These are phyloP conservation scores for Chloranthus sessilifolius DNA, from an alignment of 164 flowering plant species.

Conservation along the genomic window DNA sequence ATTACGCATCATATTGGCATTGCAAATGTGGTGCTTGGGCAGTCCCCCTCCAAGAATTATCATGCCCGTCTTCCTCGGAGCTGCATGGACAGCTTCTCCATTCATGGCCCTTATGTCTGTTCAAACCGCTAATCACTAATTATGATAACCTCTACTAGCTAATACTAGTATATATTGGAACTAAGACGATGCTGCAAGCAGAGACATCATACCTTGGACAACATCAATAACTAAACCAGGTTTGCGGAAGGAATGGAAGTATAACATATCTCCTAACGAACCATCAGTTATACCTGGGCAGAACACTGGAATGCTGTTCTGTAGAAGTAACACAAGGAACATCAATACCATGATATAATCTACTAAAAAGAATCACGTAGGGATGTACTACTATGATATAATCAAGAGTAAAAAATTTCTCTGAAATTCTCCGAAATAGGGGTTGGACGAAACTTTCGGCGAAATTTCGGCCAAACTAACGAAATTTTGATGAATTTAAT, in stretches of 20 bases:
- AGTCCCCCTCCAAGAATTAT: constrained; percentile 90
- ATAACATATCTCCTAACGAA: constrained; percentile 92
- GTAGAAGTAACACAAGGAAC: constrained; percentile 1
- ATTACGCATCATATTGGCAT: constrained; percentile 98
- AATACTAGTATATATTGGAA: background rate
- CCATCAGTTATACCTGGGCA: constrained; percentile 97
- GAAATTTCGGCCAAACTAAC: no score
- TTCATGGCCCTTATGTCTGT: constrained; percentile 89
- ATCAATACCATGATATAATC: background rate
- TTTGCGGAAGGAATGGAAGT: constrained; percentile 77
- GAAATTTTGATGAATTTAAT: no score
- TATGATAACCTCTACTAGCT: background rate
- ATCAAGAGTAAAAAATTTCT: no score
- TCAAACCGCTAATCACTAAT: constrained; percentile 6
- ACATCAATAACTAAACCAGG: constrained; percentile 80
- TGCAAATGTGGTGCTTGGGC: constrained; percentile 96
- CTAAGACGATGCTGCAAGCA: no score
- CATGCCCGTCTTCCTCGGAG: constrained; percentile 85
- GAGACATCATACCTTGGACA: constrained; percentile 55
- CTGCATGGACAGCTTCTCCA: constrained; percentile 88
- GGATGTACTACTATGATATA: no score
- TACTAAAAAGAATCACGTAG: background rate
- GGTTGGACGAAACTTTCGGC: no score
- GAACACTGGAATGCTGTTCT: constrained; percentile 83
- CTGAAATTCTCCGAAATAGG: no score